Evolutionary conservation across 2,329 filamentous ascomycete species (phyloP).

Genomic region (Endothia cerciana): DNA sequence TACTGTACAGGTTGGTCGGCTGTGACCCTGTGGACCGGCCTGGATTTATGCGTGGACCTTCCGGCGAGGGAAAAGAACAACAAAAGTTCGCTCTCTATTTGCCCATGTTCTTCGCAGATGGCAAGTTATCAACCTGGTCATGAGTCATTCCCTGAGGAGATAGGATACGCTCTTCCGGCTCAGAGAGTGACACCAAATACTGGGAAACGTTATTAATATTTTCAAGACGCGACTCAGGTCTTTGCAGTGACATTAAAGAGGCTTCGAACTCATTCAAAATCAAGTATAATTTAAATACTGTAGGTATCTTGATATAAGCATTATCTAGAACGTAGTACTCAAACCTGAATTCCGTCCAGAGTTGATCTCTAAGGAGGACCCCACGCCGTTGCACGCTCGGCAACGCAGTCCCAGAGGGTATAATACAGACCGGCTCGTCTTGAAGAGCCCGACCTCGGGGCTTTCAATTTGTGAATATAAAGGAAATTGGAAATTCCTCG

Average conservation of each 20-base stretch:
- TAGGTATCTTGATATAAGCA: neutral
- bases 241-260: neutral
- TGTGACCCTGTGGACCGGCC: slow-evolving; percentile 4
- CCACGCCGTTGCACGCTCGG: neutral
- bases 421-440: neutral
- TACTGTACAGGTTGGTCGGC: neutral
- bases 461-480: neutral
- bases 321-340: neutral
- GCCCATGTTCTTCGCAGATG: neutral
- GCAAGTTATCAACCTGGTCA: neutral
- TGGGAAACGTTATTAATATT: neutral
- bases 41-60: neutral
- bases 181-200: neutral
- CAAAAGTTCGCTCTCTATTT: neutral
- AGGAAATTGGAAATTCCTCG: neutral
- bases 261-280: neutral
- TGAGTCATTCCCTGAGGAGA: neutral
- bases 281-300: neutral
- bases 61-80: neutral
- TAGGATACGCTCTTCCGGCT: neutral
- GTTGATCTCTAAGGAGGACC: neutral
- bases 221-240: neutral
- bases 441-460: neutral
- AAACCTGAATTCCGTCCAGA: neutral
- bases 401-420: neutral